Evolutionary conservation across 2,329 filamentous ascomycete species (phyloP).

Genomic region (Ophidiomyces ophidiicola): DNA sequence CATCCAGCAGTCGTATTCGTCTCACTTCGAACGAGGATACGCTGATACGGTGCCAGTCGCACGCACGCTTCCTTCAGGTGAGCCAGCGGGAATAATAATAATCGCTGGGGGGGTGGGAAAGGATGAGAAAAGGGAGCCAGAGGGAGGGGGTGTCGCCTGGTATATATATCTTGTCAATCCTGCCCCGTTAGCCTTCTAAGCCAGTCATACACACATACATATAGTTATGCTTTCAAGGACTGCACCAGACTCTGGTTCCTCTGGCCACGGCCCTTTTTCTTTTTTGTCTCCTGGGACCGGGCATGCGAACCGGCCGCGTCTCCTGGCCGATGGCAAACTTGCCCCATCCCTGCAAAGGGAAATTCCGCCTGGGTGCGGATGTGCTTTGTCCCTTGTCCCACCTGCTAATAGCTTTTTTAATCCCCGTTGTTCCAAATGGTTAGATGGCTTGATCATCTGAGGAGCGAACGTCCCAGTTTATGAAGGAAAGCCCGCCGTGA

Average conservation of each 20-base stretch:
- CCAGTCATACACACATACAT: conserved; percentile 10
- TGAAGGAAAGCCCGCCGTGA: no score
- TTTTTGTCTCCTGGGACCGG: conserved; percentile 8
- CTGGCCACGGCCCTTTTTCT: conserved; percentile 1
- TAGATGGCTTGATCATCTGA: no score
- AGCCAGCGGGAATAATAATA: no score
- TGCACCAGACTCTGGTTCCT: conserved; percentile 5
- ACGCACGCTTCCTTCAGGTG: no score
- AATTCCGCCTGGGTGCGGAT: conserved; percentile 9
- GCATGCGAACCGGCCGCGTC: conserved; percentile 4
- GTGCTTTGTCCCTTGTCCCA: conserved; percentile 1
- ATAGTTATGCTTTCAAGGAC: conserved; percentile 3
- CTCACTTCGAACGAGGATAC: background rate
- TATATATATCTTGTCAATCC: conserved; percentile 14
- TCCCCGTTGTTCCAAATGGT: no score
- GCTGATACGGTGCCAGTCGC: background rate
- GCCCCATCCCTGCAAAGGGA: conserved; percentile 9
- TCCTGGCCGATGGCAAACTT: background rate
- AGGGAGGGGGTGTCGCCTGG: conserved; percentile 8
- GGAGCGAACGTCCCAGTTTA: no score
- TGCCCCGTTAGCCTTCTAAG: conserved; percentile 5
- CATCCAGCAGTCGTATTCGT: conserved; percentile 1
- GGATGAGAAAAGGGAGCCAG: no score
- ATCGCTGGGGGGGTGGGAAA: no score
- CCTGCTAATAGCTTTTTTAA: background rate